These are phyloP conservation scores for Amanita polypyramis DNA, from an alignment of 768 basidiomycete species.

Conservation along the genomic window DNA sequence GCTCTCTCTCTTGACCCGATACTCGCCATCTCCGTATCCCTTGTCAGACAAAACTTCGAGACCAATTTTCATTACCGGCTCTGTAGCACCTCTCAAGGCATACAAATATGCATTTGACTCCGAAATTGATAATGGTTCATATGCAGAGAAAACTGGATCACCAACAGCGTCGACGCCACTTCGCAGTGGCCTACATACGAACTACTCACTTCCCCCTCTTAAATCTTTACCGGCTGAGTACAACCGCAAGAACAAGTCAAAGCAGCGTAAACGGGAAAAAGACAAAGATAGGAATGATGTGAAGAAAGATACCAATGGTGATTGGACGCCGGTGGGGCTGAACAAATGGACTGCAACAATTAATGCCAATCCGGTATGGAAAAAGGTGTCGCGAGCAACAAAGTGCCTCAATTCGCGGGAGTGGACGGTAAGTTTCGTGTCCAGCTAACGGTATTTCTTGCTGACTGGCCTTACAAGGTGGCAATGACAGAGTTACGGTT, in stretches of 20 bases:
- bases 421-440: conserved; percentile 58
- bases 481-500: conserved; percentile 74
- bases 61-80: conserved; percentile 21
- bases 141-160: conserved; percentile 3
- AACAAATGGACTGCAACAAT: conserved; percentile 68
- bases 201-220: conserved; percentile 46
- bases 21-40: conserved; percentile 8
- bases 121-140: conserved; percentile 1
- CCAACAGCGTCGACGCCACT: conserved; percentile 16
- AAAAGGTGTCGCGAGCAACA: conserved; percentile 53
- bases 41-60: conserved; percentile 1
- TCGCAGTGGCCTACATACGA: conserved; percentile 29
- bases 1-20: background rate
- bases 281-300: conserved; percentile 32
- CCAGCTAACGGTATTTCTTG: background rate
- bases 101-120: conserved; percentile 6
- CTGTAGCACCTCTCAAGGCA: conserved; percentile 11
- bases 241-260: conserved; percentile 26
- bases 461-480: conserved; percentile 32
- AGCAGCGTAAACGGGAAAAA: conserved; percentile 32
- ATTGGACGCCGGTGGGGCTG: conserved; percentile 55
- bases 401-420: conserved; percentile 76
- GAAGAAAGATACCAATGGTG: conserved; percentile 38
- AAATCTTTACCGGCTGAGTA: conserved; percentile 46
- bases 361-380: conserved; percentile 68